These are phyloP conservation scores for Chalaropsis ovoidea DNA, from an alignment of 2,329 filamentous ascomycete species.

Conservation along the genomic window DNA sequence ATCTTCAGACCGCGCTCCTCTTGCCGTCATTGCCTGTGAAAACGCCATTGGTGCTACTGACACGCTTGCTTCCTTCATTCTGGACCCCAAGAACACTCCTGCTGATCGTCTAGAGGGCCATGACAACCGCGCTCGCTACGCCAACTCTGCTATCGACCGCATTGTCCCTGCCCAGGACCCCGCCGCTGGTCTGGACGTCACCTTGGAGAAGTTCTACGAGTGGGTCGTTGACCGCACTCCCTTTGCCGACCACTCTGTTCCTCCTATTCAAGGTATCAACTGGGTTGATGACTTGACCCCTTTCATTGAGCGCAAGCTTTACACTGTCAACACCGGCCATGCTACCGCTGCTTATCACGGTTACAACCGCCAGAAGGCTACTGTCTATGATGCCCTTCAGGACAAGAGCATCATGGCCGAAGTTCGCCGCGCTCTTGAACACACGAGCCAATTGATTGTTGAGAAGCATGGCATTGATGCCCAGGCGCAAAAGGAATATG, in stretches of 20 bases:
- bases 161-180: conserved; percentile 87
- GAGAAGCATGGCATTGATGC: conserved; percentile 71
- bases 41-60: conserved; percentile 94
- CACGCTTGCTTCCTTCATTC: conserved; percentile 72
- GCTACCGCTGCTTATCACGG: conserved; percentile 94
- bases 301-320: conserved; percentile 98
- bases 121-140: conserved; percentile 69
- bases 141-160: conserved; percentile 96
- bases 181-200: conserved; percentile 74
- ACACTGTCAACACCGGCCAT: conserved; percentile 97
- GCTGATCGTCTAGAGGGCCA: conserved; percentile 57
- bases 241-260: conserved; percentile 60
- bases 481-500: conserved; percentile 72
- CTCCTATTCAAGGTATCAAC: conserved; percentile 76
- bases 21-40: conserved; percentile 94
- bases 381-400: conserved; percentile 59
- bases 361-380: conserved; percentile 73
- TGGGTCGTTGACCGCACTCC: conserved; percentile 91
- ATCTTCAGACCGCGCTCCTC: conserved; percentile 49
- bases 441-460: conserved; percentile 79
- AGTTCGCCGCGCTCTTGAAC: conserved; percentile 67
- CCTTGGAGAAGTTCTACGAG: conserved; percentile 97
- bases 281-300: conserved; percentile 86
- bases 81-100: conserved; percentile 60
- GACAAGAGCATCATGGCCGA: conserved; percentile 70